Conservation (phyloP, 495 filamentous ascomycete species). For the Paragyromitra xinjiangensis region DNA sequence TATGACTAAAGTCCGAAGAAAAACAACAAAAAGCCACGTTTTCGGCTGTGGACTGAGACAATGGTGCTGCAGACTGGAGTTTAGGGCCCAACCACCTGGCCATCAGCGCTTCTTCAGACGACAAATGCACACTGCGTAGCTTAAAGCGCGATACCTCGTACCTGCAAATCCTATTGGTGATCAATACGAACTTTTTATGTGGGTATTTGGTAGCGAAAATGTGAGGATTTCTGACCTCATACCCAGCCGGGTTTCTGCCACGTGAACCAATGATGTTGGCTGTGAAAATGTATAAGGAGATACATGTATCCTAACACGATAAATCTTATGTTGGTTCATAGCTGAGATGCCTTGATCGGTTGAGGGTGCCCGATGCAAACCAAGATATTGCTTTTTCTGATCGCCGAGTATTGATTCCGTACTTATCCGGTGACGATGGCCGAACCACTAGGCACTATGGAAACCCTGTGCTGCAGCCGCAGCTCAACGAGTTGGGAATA, state of each 20-base stretch:
- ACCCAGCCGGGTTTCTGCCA: not conserved
- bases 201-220: no score
- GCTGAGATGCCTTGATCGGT: not conserved
- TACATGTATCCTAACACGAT: no score
- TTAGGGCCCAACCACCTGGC: not conserved
- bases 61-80: not conserved
- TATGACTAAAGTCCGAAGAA: not conserved
- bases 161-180: no score
- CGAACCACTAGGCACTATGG: not conserved
- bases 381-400: not conserved
- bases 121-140: not conserved
- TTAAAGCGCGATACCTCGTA: not conserved
- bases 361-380: slow-evolving; percentile 1
- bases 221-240: not conserved
- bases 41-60: slow-evolving; percentile 8
- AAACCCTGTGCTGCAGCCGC: no score
- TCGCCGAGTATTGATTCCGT: not conserved
- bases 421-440: not conserved
- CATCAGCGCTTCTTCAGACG: not conserved
- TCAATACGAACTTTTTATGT: no score
- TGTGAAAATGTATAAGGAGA: not conserved
- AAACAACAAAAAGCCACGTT: slow-evolving; percentile 22
- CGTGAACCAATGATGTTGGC: not conserved
- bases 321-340: not conserved
- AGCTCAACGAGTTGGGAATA: no score